Evolutionary conservation across 1,139 yeast species (phyloP), one percentile per base, ranked within the genome.

Genomic region (Trichomonascaceae sp.): DNA sequence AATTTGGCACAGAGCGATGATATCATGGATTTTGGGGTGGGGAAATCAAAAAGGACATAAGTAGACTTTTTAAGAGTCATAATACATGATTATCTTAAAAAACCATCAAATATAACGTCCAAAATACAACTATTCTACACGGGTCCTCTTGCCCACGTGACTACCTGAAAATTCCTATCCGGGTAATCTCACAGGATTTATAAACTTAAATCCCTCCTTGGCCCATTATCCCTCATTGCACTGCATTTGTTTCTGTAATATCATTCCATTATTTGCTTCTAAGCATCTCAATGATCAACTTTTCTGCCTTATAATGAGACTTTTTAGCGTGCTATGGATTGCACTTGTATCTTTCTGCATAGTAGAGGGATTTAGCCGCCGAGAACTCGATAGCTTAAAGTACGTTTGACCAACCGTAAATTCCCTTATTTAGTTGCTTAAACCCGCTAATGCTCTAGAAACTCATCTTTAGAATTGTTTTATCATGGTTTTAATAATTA

Each of bases 401-500:
- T 27, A 10, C 18, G 47, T 45, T 15, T n/a, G 27, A 22, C 3
- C n/a, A 27, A 19, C 6, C 3, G 19, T 45, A 3, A n/a, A 2
- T 24, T 45, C 3, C 18, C 10, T 15, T 5, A 15, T 20, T 45
- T 12, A 13, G 10, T 30, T 27, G 49, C 7, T 27, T 30, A 15
- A n/a, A 22, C 41, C 50, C 2, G 18, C 38, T 8, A n/a, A n/a
- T n/a, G n/a, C n/a, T n/a, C n/a, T n/a, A 44, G 55, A 30, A 66
- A 74, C 19, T 83, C 83, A 58, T 82, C 95, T 0, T 71, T 69
- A 57, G 64, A 68, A 1, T 72, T 90, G 52, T 88, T 90, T 62
- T 70, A 80, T 55, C 95, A 87, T 70, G 95, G 87, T 0, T 87
- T 95, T 86, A 65, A 74, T 52, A 77, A 83, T n/a, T 91, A 91